phyloP scores from a whole-genome alignment of 2,329 filamentous ascomycete genomes.

The Anthostomella pinea region DNA sequence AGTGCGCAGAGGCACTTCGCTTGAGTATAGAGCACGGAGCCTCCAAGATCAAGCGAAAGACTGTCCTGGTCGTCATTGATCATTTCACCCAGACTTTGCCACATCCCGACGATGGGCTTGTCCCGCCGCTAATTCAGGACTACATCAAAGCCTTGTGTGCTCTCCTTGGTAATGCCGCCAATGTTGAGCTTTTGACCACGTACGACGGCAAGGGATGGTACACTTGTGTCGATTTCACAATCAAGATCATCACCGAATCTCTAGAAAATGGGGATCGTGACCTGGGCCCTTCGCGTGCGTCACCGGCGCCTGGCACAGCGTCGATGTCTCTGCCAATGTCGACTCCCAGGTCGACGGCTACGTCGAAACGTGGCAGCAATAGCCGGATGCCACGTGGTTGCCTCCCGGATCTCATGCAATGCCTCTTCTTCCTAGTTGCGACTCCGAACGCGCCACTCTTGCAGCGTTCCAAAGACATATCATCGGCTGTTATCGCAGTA shows the following conservation, averaged over 20 bases:
- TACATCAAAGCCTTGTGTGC: slow-evolving; percentile 74
- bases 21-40: slow-evolving; percentile 68
- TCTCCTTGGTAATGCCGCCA: slow-evolving; percentile 69
- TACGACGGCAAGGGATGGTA: slow-evolving; percentile 62
- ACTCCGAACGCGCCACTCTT: slow-evolving; percentile 66
- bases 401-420: slow-evolving; percentile 59
- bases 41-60: slow-evolving; percentile 68
- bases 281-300: slow-evolving; percentile 39
- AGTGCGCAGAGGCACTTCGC: slow-evolving; percentile 70
- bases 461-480: slow-evolving; percentile 53
- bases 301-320: slow-evolving; percentile 42
- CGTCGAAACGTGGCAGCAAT: slow-evolving; percentile 18
- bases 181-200: slow-evolving; percentile 73
- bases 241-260: slow-evolving; percentile 56
- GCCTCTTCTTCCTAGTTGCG: slow-evolving; percentile 61
- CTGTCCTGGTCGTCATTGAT: slow-evolving; percentile 73
- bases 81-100: slow-evolving; percentile 77
- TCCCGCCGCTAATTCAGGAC: slow-evolving; percentile 68
- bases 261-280: slow-evolving; percentile 41
- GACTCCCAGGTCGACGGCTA: slow-evolving; percentile 29
- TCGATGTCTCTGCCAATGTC: slow-evolving; percentile 29
- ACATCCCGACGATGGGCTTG: slow-evolving; percentile 57
- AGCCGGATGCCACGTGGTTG: slow-evolving; percentile 33
- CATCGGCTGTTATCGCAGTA: slow-evolving; percentile 56
- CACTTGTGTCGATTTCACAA: slow-evolving; percentile 67